Evolutionary conservation across 2,329 filamentous ascomycete species (phyloP).

Genomic region (Pseudogymnoascus sp.): DNA sequence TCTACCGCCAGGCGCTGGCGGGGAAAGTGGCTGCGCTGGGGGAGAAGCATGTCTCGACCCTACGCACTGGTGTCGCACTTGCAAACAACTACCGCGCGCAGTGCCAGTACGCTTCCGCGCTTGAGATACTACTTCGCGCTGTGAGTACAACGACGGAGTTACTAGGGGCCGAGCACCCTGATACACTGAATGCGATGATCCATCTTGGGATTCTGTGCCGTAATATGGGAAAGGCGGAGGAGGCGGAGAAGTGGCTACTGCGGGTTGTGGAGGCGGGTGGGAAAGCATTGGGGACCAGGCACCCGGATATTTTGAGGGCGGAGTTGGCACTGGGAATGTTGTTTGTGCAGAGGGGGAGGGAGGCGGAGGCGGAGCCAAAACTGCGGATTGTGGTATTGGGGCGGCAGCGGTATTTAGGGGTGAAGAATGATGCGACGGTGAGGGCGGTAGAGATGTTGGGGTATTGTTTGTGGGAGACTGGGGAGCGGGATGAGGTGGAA

Average conservation of each 20-base stretch:
- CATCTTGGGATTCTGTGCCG: slow-evolving; percentile 9
- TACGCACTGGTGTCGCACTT: slow-evolving; percentile 15
- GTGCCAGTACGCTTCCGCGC: slow-evolving; percentile 20
- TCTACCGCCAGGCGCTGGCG: neutral
- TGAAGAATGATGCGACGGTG: neutral
- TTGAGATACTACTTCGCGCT: slow-evolving; percentile 14
- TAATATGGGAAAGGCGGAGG: slow-evolving; percentile 8
- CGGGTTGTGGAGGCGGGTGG: neutral
- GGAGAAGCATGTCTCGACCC: slow-evolving; percentile 9
- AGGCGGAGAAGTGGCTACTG: neutral
- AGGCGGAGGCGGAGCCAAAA: neutral
- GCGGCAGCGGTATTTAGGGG: neutral
- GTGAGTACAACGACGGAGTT: slow-evolving; percentile 10
- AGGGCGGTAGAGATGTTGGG: neutral
- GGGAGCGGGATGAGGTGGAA: neutral
- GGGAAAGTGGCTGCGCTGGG: neutral
- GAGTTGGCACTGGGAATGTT: neutral
- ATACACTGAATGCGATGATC: slow-evolving; percentile 9
- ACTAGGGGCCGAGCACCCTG: slow-evolving; percentile 12
- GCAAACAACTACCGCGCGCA: slow-evolving; percentile 12
- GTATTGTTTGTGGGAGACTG: neutral
- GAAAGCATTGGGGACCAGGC: neutral
- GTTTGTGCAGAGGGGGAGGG: neutral
- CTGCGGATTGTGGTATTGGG: neutral
- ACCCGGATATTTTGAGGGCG: neutral